phyloP scores from a whole-genome alignment of 2,329 filamentous ascomycete species.

The Lomentospora prolificans region DNA sequence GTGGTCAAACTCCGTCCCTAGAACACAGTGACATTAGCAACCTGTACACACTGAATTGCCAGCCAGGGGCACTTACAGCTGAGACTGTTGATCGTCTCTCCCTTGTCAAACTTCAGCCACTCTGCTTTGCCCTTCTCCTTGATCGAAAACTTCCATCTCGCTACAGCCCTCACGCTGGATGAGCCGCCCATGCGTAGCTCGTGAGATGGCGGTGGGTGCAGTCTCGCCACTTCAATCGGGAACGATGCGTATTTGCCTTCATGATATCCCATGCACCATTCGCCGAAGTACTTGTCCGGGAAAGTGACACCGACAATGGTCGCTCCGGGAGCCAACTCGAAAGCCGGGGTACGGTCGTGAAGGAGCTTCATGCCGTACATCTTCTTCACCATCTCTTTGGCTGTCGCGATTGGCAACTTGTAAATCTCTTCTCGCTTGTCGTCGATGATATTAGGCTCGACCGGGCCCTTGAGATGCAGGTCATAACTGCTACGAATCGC shows the following conservation, averaged over 20 bases:
- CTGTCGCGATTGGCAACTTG: conserved; percentile 32
- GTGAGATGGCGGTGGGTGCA: conserved; percentile 34
- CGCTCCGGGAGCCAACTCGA: conserved; percentile 38
- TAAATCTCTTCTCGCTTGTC: conserved; percentile 30
- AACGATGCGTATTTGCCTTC: conserved; percentile 41
- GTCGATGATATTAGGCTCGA: conserved; percentile 29
- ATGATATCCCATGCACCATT: conserved; percentile 49
- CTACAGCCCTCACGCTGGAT: conserved; percentile 36
- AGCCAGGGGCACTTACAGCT: conserved; percentile 30
- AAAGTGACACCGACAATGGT: conserved; percentile 41
- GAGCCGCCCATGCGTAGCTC: conserved; percentile 37
- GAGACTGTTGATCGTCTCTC: conserved; percentile 58
- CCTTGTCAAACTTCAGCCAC: conserved; percentile 55
- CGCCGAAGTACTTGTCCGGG: conserved; percentile 39
- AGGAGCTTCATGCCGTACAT: conserved; percentile 36
- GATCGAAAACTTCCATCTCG: conserved; percentile 43
- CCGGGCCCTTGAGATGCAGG: conserved; percentile 34
- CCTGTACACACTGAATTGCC: too few species aligned
- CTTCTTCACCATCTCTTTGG: conserved; percentile 36
- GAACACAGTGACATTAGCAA: not conserved
- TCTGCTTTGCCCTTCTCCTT: conserved; percentile 25
- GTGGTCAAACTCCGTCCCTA: conserved; percentile 35
- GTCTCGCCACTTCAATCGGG: conserved; percentile 35
- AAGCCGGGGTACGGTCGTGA: conserved; percentile 31
- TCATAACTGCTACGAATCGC: conserved; percentile 40